Conservation (phyloP, 129 eudicot species). For the Glebionis coronaria region DNA sequence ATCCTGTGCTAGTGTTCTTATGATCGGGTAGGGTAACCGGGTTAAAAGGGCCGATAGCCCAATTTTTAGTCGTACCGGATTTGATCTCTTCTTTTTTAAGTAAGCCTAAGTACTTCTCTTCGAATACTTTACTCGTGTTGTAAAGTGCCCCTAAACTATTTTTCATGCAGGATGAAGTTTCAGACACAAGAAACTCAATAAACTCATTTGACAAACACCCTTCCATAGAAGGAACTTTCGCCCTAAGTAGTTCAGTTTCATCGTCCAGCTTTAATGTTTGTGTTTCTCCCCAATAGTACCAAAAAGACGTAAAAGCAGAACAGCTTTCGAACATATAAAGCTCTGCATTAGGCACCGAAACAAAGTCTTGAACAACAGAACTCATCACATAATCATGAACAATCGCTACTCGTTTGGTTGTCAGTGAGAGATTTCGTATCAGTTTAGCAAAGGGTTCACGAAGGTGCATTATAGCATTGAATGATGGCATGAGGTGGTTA, state of each 20-base stretch:
- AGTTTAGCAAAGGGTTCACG: slow-evolving; percentile 32
- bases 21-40: slow-evolving; percentile 10
- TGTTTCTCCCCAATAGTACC: slow-evolving; percentile 33
- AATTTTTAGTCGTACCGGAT: slow-evolving; percentile 17
- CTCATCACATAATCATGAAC: slow-evolving; percentile 40
- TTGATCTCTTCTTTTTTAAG: slow-evolving; percentile 11
- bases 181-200: slow-evolving; percentile 3
- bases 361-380: slow-evolving; percentile 36
- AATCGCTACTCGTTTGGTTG: slow-evolving; percentile 22
- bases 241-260: slow-evolving; percentile 9
- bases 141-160: slow-evolving; percentile 28
- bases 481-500: slow-evolving; percentile 43
- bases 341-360: slow-evolving; percentile 18
- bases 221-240: slow-evolving; percentile 25
- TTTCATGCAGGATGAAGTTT: slow-evolving; percentile 20
- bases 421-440: slow-evolving; percentile 17
- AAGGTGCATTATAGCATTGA: slow-evolving; percentile 38
- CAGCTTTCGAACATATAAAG: slow-evolving; percentile 32
- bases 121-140: slow-evolving; percentile 28
- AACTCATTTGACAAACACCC: slow-evolving; percentile 29
- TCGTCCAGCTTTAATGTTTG: slow-evolving; percentile 12
- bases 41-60: slow-evolving; percentile 35
- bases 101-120: slow-evolving; percentile 21
- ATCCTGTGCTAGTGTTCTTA: too few species aligned
- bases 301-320: slow-evolving; percentile 36